Evolutionary conservation across 805 yeast genomes (phyloP).

Genomic region (Schwanniomyces sp.): DNA sequence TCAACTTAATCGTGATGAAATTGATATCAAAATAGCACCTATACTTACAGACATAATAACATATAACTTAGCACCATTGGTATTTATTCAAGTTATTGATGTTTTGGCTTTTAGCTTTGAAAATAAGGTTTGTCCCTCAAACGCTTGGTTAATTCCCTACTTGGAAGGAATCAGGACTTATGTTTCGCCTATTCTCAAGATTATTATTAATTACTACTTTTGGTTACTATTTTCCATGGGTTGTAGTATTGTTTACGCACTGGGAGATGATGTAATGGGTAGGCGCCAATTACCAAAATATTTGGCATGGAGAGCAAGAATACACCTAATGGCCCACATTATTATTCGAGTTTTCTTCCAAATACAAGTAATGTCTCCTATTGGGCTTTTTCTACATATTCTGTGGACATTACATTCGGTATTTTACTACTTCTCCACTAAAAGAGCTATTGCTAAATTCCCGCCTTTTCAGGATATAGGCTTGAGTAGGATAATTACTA

Average conservation of each 20-base stretch:
- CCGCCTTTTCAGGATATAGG: no score
- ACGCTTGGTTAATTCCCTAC: background rate
- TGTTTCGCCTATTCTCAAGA: slow-evolving; percentile 4
- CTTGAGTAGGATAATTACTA: no score
- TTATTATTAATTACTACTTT: slow-evolving; percentile 11
- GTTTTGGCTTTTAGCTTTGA: slow-evolving; percentile 5
- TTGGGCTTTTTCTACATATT: no score
- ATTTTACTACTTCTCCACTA: no score
- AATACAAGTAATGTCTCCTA: no score
- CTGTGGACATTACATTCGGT: no score
- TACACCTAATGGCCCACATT: no score
- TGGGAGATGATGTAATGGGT: no score
- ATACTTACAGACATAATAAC: slow-evolving; percentile 27
- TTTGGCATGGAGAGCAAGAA: no score
- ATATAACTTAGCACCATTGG: slow-evolving; percentile 20
- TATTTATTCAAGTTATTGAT: slow-evolving; percentile 3
- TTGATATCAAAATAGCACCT: slow-evolving; percentile 24
- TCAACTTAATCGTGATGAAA: slow-evolving; percentile 20
- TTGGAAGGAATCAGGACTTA: slow-evolving; percentile 1
- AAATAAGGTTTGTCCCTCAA: slow-evolving; percentile 10
- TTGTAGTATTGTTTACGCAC: slow-evolving; percentile 20
- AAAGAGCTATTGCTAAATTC: no score
- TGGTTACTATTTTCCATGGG: slow-evolving; percentile 32
- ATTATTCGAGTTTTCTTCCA: no score
- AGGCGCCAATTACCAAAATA: no score